These are phyloP conservation scores for Sporothrix inflata DNA, from an alignment of 2,329 filamentous ascomycete genomes.

Conservation along the genomic window DNA sequence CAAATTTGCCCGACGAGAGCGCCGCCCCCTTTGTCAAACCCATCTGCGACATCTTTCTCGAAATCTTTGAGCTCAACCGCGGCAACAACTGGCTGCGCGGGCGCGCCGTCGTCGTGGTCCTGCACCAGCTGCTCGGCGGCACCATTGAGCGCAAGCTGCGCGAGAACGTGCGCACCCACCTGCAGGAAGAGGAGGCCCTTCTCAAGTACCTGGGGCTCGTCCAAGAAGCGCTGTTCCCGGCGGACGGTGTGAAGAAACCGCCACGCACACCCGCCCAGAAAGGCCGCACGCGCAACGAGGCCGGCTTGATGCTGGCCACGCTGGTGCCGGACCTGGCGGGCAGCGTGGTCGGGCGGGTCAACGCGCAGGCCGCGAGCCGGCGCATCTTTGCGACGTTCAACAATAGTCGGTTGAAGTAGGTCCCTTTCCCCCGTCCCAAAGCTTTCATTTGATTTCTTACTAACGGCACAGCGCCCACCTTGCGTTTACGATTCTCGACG, in stretches of 20 bases:
- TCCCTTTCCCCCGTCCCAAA: slow-evolving; percentile 36
- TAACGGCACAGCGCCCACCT: slow-evolving; percentile 65
- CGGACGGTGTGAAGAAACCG: slow-evolving; percentile 38
- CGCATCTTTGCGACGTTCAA: slow-evolving; percentile 90
- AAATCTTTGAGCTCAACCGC: slow-evolving; percentile 90
- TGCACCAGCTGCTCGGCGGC: slow-evolving; percentile 92
- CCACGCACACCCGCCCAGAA: slow-evolving; percentile 73
- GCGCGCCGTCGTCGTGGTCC: slow-evolving; percentile 90
- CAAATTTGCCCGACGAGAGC: slow-evolving; percentile 75
- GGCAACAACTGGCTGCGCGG: slow-evolving; percentile 98
- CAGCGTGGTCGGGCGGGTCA: slow-evolving; percentile 88
- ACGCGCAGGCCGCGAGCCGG: slow-evolving; percentile 87
- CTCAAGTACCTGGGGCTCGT: slow-evolving; percentile 74
- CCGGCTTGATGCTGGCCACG: slow-evolving; percentile 84
- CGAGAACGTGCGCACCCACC: slow-evolving; percentile 73
- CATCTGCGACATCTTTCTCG: slow-evolving; percentile 95
- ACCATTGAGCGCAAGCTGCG: slow-evolving; percentile 96
- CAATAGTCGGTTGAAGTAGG: slow-evolving; percentile 85
- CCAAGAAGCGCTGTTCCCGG: slow-evolving; percentile 71
- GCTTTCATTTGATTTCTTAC: not conserved
- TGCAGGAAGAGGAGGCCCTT: slow-evolving; percentile 81
- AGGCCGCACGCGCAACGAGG: slow-evolving; percentile 79
- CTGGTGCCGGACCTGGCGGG: slow-evolving; percentile 88
- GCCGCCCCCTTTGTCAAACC: slow-evolving; percentile 86
- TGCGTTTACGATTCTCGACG: slow-evolving; percentile 71